A percentile compares a stretch with the other conserved stretches of the same genome.
Conservation (phyloP, 1,139 yeast genomes). For the Saccharomyces pastorianus region DNA sequence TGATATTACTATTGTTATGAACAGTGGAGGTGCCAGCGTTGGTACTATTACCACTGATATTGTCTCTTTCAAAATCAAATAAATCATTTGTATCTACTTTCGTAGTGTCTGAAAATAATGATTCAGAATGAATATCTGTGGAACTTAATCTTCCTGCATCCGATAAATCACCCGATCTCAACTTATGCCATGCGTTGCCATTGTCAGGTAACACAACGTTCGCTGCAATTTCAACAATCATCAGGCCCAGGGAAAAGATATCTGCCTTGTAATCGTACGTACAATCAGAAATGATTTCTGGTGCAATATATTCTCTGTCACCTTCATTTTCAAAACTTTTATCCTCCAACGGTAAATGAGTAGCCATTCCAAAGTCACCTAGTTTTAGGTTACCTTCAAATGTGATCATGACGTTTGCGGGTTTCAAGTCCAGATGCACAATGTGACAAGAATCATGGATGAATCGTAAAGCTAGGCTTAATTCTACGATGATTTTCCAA, state of each 20-base stretch:
- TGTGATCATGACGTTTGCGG: slow-evolving; percentile 88
- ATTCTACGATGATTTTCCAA: slow-evolving; percentile 88
- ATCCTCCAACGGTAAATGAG: slow-evolving; percentile 38
- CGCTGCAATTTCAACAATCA: slow-evolving; percentile 92
- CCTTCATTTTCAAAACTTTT: slow-evolving; percentile 82
- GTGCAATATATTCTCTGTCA: slow-evolving; percentile 95
- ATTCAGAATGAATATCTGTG: slow-evolving; percentile 42
- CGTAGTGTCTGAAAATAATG: slow-evolving; percentile 24
- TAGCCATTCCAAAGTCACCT: slow-evolving; percentile 67
- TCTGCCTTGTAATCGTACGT: slow-evolving; percentile 89
- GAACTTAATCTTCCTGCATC: slow-evolving; percentile 89
- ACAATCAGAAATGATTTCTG: slow-evolving; percentile 80
- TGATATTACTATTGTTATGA: slow-evolving; percentile 2
- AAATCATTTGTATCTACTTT: slow-evolving; percentile 22
- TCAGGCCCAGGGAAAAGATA: slow-evolving; percentile 83
- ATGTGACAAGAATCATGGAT: slow-evolving; percentile 68
- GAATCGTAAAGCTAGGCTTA: slow-evolving; percentile 67
- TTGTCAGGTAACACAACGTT: slow-evolving; percentile 91
- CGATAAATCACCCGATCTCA: slow-evolving; percentile 88
- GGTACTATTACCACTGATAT: background rate
- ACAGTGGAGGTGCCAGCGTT: background rate
- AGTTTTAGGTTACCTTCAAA: slow-evolving; percentile 79
- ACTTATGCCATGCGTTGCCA: slow-evolving; percentile 94
- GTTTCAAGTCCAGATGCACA: slow-evolving; percentile 82
- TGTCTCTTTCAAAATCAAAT: slow-evolving; percentile 17